Conservation (phyloP, 805 yeast genomes). For the Zygosaccharomyces siamensis region DNA sequence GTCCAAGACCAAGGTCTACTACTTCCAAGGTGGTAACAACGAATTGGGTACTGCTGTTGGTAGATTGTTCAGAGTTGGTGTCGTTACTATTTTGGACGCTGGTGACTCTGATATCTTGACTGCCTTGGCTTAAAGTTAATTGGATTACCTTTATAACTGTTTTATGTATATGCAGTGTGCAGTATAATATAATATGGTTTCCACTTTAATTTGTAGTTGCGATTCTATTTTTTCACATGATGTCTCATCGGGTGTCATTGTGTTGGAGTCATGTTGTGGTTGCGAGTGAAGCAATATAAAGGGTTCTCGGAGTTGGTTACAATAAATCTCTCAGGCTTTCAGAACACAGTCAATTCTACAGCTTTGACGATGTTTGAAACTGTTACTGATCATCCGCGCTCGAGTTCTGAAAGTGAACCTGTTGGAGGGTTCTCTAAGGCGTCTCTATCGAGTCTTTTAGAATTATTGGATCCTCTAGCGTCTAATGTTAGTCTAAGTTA, state of each 20-base stretch:
- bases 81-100: conserved; percentile 90
- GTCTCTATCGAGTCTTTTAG: conserved; percentile 23
- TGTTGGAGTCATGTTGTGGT: neutral
- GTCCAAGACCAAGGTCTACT: conserved; percentile 93
- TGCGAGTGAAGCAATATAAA: neutral
- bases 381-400: neutral
- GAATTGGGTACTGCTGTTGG: conserved; percentile 99
- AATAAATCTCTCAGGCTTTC: neutral
- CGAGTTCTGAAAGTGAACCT: conserved; percentile 2
- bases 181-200: neutral
- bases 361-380: neutral
- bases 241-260: neutral
- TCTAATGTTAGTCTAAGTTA: conserved; percentile 21
- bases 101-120: conserved; percentile 99
- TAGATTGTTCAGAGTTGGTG: conserved; percentile 99
- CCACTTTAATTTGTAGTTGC: neutral
- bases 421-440: conserved; percentile 5
- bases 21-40: conserved; percentile 99
- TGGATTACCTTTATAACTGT: conserved; percentile 3
- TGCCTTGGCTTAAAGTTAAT: conserved; percentile 40
- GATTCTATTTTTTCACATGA: neutral
- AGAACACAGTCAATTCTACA: neutral
- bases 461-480: conserved; percentile 30
- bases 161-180: neutral
- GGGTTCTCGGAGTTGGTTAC: neutral